Evolutionary conservation across 2,329 filamentous ascomycete species (phyloP), one percentile per base, ranked within the genome.

Genomic region (Scedosporium dehoogii): DNA sequence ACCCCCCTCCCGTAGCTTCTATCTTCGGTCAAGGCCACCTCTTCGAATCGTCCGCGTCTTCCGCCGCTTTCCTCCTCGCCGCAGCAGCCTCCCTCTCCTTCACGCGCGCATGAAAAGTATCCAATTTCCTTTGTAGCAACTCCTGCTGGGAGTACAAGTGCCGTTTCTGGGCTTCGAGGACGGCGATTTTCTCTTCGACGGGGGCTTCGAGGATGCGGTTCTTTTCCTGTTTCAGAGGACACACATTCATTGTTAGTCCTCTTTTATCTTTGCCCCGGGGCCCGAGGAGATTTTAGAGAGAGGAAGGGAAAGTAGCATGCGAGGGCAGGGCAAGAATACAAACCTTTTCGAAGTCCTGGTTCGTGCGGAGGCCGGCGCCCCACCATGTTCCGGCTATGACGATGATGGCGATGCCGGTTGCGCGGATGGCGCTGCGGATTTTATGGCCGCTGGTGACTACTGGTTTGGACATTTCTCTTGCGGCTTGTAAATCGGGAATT

Each of bases 321-420:
- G 18, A 12, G 55, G 42, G 41, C 2, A 18, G 27, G 23, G 48
- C 38, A 7, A 16, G 10, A 14, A 33, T 33, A 65, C 69, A 46
- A 63, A 80, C 79, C 67, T 78, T 70, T 65, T 73, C 70, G 66
- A 75, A 79, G 65, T 82, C 78, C 63, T 75, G 72, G 64, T 80
- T 76, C 58, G 75, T 74, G 70, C 81, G 81, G 56, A 82, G 68
- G 56, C 77, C 76, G 6, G 79, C 80, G 60, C 80, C 80, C 62
- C 80, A 81, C 57, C 79, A 72, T 55, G 76, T 70, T 63, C 79
- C 79, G 38, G 79, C 77, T 63, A 76, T 72, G 64, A 79, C 74
- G 63, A 80, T 74, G 64, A 78, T 78, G 3, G 74, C 76, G 64
- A 80, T 75, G 41, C 77, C 78, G 41, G 70, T 73, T n/a, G 79